Evolutionary conservation across 768 basidiomycete genomes (phyloP), one percentile per base, ranked within the genome.

Genomic region (Suillus occidentalis): DNA sequence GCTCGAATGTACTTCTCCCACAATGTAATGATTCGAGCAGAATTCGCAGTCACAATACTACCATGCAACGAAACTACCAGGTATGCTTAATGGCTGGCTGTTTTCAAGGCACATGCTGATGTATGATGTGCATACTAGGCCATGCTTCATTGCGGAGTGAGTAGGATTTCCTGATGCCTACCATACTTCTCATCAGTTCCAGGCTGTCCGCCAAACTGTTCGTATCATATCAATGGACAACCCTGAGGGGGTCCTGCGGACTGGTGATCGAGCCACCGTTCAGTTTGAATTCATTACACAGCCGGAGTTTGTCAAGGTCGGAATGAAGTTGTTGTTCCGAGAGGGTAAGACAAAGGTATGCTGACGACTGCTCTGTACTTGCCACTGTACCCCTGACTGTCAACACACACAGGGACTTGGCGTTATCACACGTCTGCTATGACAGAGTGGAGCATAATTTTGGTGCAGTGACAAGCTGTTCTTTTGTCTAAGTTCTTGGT

Each of bases 201-300:
- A 93, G 92, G 93, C 94, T 67, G 83, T 95, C 43, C 88, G 93
- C 37, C 95, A 97, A 80, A 97, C 95, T 1, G 95, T 97, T 22
- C 85, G 90, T 62, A 95, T 97, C 68, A 76, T 95, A n/a, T 87
- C 82, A 49, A 93, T 95, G 84, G 95, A 99, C 72, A 90, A 95
- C 68, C 92, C 94, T 8, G 90, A 92, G 72, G 91, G 90, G 14
- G 82, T 97, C 43, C 81, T 99, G 36, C 89, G 97, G 22, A 99
- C 97, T 0, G 97, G 97, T 5, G 97, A 99, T 73, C 86, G 95
- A 39, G 94, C 95, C 3, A 95, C 89, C 3, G 94, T 98, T n/a
- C 85, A 86, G 40, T 98, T 99, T 70, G 94, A 98, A 78, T 97
- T 98, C 72, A 92, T 97, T 62, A 89, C 92, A 16, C 90, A 91